Evolutionary conservation across 352 stramenopile species (phyloP), one percentile per base, ranked within the genome.

Genomic region (Sclerospora graminicola): DNA sequence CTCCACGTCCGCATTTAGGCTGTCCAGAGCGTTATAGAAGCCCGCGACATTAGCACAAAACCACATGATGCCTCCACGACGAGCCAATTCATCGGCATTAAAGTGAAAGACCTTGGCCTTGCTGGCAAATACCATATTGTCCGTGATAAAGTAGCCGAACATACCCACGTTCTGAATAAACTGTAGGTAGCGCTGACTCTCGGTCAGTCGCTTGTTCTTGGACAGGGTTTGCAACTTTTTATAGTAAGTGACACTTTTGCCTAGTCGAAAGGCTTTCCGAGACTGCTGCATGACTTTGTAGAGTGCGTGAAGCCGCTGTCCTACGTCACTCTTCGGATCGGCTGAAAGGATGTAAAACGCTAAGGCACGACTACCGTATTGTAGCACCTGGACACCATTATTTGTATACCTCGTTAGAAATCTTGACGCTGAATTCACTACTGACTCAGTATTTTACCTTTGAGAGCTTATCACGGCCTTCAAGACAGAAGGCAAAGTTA

Each of bases 381-480:
- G 82, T 56, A 86, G 51, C 23, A 85, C 41, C 73, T 84, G 48
- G 9, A 41, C 13, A 23, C 7, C 5, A 33, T 33, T 10, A 10
- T 11, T 30, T n/a, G 28, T 18, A 20, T 10, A 48, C 9, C 16
- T 2, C 19, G 28, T 58, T 70, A 48, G 39, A 66, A 36, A 54
- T 37, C 18, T 23, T n/a, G 28, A 15, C 4, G n/a, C 28, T 15
- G 28, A 21, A 9, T 18, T 15, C 29, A 19, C n/a, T 0, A 8
- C 29, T n/a, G 3, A 9, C 1, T n/a, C 41, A n/a, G n/a, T n/a
- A n/a, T n/a, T n/a, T n/a, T n/a, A 90, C 66, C 64, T 93, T 93
- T 56, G 78, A 85, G 55, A 93, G 67, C 54, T 93, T 93, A 57
- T 93, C 82, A 45, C 82, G 71, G 20, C 82, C 82, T 40, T 93